These are phyloP conservation scores for Rosa rugosa DNA, from an alignment of 306 rosid species.

Conservation along the genomic window DNA sequence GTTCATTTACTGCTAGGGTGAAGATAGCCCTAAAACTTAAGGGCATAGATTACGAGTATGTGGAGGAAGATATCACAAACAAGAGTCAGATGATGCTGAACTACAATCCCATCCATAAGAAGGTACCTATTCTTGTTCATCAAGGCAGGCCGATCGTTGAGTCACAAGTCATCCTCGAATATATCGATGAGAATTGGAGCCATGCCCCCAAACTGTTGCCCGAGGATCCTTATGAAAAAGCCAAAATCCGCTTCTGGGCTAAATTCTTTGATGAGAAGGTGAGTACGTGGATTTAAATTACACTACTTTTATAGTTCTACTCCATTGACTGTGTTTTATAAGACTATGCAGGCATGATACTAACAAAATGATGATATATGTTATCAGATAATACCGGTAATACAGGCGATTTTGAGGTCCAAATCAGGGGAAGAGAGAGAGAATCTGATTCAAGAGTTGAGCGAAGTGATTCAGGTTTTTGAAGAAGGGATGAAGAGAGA, in stretches of 20 bases:
- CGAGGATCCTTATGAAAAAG: conserved; percentile 35
- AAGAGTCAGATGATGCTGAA: conserved; percentile 40
- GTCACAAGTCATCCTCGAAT: conserved; percentile 44
- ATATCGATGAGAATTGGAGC: conserved; percentile 43
- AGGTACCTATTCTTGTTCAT: conserved; percentile 44
- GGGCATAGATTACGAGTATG: conserved; percentile 40
- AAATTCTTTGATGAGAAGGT: conserved; percentile 32
- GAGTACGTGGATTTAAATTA: not conserved
- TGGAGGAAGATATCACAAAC: conserved; percentile 38
- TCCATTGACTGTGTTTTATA: not conserved
- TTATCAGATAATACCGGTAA: conserved; percentile 10
- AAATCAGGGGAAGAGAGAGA: conserved; percentile 30
- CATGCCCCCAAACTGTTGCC: conserved; percentile 37
- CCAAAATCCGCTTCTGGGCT: conserved; percentile 45
- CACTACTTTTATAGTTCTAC: too few relatives aligned
- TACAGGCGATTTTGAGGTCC: conserved; percentile 5
- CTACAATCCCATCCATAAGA: conserved; percentile 39
- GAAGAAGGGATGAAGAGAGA: conserved; percentile 43
- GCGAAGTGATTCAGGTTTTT: conserved; percentile 25
- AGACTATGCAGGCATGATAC: not conserved
- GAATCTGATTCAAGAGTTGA: conserved; percentile 26
- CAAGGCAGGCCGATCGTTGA: conserved; percentile 34
- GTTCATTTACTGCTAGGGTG: conserved; percentile 27
- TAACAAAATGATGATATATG: not conserved
- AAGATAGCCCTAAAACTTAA: conserved; percentile 42